A percentile compares a stretch with the other conserved stretches of the same genome.
phyloP scores from a whole-genome alignment of 148 eudicot species.

The Spergularia marina region DNA sequence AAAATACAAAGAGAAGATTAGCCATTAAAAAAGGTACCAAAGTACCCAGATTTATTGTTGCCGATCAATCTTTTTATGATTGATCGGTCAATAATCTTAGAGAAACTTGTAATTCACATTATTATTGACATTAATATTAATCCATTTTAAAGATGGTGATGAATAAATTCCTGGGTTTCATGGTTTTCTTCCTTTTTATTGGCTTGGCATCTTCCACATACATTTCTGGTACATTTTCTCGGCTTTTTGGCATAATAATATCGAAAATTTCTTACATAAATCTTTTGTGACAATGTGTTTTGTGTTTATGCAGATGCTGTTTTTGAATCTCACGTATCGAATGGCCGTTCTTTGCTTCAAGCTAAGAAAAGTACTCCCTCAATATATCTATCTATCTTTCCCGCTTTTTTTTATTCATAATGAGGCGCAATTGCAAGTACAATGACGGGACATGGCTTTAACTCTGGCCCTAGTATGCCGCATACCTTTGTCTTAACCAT shows the following conservation, averaged over 20 bases:
- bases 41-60: slow-evolving; percentile 4
- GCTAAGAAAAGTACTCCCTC: slow-evolving; percentile 35
- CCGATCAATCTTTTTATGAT: slow-evolving; percentile 24
- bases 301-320: slow-evolving; percentile 40
- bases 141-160: slow-evolving; percentile 33
- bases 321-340: slow-evolving; percentile 38
- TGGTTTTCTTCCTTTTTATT: slow-evolving; percentile 46
- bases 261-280: background rate
- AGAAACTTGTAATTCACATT: background rate
- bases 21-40: background rate
- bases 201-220: slow-evolving; percentile 45
- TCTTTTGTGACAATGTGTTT: background rate
- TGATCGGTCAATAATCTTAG: slow-evolving; percentile 15
- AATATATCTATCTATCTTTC: slow-evolving; percentile 9
- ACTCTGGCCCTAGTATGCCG: background rate
- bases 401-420: background rate
- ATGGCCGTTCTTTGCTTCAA: slow-evolving; percentile 67
- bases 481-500: background rate
- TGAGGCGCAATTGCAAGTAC: background rate
- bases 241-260: background rate
- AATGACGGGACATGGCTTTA: background rate
- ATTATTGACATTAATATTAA: background rate
- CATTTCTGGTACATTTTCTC: slow-evolving; percentile 44
- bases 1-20: background rate
- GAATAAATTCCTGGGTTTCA: slow-evolving; percentile 32